A percentile compares a stretch with the other conserved stretches of the same genome.
Conservation (phyloP, 257 asterid species). For the Solanum dulcamara region DNA sequence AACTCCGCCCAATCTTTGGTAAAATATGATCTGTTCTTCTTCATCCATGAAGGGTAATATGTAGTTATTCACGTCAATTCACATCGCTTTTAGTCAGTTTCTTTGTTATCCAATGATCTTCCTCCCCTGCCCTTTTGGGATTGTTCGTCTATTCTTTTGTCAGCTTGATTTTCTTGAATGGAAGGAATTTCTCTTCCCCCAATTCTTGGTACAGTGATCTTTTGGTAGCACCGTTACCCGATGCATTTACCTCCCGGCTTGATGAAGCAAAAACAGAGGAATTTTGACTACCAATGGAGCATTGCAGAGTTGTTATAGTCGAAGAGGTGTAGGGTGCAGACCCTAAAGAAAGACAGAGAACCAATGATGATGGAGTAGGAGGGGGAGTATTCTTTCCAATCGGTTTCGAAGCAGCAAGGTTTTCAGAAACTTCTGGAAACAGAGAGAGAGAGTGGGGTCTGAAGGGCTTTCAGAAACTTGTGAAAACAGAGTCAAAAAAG, state of each 20-base stretch:
- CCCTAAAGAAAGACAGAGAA: too few relatives aligned
- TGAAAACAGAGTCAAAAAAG: neutral
- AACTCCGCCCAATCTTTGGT: neutral
- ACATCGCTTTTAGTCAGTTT: neutral
- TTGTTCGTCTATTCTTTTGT: neutral
- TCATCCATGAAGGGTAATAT: neutral
- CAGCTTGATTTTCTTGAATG: neutral
- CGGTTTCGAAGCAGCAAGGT: too few relatives aligned
- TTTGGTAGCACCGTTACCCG: neutral
- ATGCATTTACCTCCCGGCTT: too few relatives aligned
- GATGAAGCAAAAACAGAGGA: too few relatives aligned
- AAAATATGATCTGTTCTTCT: neutral
- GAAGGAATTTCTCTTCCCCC: neutral
- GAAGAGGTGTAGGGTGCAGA: too few relatives aligned
- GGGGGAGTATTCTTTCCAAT: too few relatives aligned
- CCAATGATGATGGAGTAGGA: too few relatives aligned
- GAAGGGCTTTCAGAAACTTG: neutral
- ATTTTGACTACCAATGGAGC: too few relatives aligned
- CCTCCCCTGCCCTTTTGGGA: neutral
- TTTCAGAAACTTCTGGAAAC: neutral
- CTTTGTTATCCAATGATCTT: neutral
- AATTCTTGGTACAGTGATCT: neutral
- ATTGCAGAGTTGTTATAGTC: too few relatives aligned
- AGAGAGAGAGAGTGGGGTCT: neutral
- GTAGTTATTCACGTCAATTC: neutral